Base-by-base conservation (phyloP, 768 basidiomycete species). In the Hirschioporus abietinus region DNA sequence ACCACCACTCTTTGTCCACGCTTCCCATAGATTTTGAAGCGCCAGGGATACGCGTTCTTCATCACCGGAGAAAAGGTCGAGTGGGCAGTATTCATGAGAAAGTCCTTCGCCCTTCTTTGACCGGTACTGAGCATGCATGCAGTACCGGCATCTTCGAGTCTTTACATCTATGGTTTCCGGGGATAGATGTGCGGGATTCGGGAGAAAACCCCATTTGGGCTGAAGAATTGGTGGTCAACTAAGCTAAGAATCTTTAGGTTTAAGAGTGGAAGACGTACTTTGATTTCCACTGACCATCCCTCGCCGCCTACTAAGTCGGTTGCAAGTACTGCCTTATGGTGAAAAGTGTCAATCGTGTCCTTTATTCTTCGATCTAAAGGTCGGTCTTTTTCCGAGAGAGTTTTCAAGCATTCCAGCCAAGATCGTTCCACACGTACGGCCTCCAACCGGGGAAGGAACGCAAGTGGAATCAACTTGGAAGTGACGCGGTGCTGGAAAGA, bases 141-240 rank as follows among this genome's bases (percentile, higher is more conserved):
- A 95, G 76, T 93, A 96, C 69, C 96, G 85, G 79, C 95, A 96
- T 18, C 91, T 89, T 52, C 76, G 78, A 7, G 81, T 80, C 80
- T 98, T 98, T 70, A 87, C 76, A 0, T 72, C 67, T 17, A 76
- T 80, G 0, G 88, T 90, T 52, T 78, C 76, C 2, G 80, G 71
- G 7, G 93, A 90, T 42, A 95, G 80, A 76, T 89, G 82, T 1
- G 72, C 69, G 6, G 82, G 72, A 35, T 80, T 82, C 1, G 96
- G 95, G 52, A 98, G 77, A 76, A 99, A 97, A 2, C 88, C 94
- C 96, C 96, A 99, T 81, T 99, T 99, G 35, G 96, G 96, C 96
- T 97, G 73, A 65, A 18, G 35, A 42, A 63, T 65, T 23, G 2
- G 30, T 8, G 60, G 26, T 35, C 23, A 20, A 66, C 52, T 26